These are phyloP conservation scores for Ajuga chamaepitys DNA, from an alignment of 257 asterid genomes.

Conservation along the genomic window DNA sequence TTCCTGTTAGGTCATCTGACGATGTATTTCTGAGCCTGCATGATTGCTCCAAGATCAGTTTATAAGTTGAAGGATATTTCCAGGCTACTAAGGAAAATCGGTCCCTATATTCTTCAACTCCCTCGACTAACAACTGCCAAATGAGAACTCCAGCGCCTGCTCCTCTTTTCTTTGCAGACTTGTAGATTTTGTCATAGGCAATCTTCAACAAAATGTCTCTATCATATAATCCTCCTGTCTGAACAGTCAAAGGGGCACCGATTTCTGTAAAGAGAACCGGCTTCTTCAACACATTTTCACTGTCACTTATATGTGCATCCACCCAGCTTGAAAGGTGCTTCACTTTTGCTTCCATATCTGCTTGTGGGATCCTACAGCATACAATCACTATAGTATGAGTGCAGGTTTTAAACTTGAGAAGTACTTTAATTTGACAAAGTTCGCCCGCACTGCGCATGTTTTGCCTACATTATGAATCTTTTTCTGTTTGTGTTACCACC, in stretches of 20 bases:
- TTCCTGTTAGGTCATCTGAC: neutral
- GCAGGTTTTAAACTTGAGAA: too few relatives aligned
- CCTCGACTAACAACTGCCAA: constrained; percentile 27
- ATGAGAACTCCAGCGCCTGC: constrained; percentile 22
- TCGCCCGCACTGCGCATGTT: too few relatives aligned
- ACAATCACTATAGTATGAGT: neutral
- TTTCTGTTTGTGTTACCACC: too few relatives aligned
- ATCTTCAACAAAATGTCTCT: constrained; percentile 12
- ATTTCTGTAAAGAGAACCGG: constrained; percentile 23
- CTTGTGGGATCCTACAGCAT: constrained; percentile 12
- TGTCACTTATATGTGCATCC: constrained; percentile 19
- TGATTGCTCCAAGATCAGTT: constrained; percentile 22
- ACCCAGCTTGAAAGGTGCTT: constrained; percentile 19
- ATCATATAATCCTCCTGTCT: constrained; percentile 12
- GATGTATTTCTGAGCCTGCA: constrained; percentile 18
- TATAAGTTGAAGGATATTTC: constrained; percentile 17
- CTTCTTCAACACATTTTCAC: constrained; percentile 21
- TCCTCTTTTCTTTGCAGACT: constrained; percentile 18
- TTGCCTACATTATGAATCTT: too few relatives aligned
- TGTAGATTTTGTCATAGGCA: constrained; percentile 11
- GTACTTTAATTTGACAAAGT: too few relatives aligned
- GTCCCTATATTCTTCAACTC: constrained; percentile 21
- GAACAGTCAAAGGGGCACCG: constrained; percentile 10
- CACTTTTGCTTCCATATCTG: constrained; percentile 12
- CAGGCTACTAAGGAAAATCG: constrained; percentile 13